phyloP scores from a whole-genome alignment of 2,329 filamentous ascomycete species.

The Neoscytalidium dimidiatum region DNA sequence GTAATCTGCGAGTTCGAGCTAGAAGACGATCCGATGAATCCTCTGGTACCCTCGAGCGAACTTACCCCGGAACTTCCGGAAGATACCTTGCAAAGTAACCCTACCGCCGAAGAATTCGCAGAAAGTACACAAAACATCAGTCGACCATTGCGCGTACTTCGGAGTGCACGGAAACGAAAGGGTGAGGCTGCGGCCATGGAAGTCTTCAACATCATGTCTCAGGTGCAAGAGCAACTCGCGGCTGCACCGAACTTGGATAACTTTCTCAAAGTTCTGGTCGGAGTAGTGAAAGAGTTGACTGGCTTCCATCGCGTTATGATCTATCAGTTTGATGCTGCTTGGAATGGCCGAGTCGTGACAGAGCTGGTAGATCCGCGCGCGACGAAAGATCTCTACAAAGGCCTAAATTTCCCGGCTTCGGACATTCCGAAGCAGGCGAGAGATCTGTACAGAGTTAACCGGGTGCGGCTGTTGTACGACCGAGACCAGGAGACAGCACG shows the following conservation, averaged over 20 bases:
- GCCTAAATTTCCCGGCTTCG: slow-evolving; percentile 83
- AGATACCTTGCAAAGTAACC: slow-evolving; percentile 72
- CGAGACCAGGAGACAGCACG: slow-evolving; percentile 77
- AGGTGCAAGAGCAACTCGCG: slow-evolving; percentile 84
- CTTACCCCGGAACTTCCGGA: slow-evolving; percentile 64
- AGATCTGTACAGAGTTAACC: slow-evolving; percentile 89
- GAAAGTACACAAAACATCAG: slow-evolving; percentile 76
- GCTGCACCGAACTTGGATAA: slow-evolving; percentile 68
- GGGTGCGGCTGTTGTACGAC: slow-evolving; percentile 84
- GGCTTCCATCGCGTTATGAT: slow-evolving; percentile 93
- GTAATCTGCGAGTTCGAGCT: slow-evolving; percentile 88
- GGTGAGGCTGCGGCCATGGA: slow-evolving; percentile 85
- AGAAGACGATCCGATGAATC: slow-evolving; percentile 72
- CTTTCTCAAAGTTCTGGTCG: slow-evolving; percentile 79
- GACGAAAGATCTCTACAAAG: slow-evolving; percentile 83
- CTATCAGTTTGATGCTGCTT: slow-evolving; percentile 82
- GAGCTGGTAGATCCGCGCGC: slow-evolving; percentile 80
- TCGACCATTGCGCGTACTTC: slow-evolving; percentile 74
- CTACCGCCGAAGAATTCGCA: slow-evolving; percentile 71
- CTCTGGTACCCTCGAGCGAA: slow-evolving; percentile 63
- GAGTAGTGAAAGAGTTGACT: slow-evolving; percentile 84
- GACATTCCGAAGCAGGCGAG: slow-evolving; percentile 84
- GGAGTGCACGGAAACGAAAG: slow-evolving; percentile 72
- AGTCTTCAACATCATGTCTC: slow-evolving; percentile 88
- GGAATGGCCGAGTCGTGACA: slow-evolving; percentile 85